A percentile compares a stretch with the other conserved stretches of the same genome.
Evolutionary conservation across 1,284 basidiomycete genomes (phyloP).

Genomic region (Marasmius tenuissimus): DNA sequence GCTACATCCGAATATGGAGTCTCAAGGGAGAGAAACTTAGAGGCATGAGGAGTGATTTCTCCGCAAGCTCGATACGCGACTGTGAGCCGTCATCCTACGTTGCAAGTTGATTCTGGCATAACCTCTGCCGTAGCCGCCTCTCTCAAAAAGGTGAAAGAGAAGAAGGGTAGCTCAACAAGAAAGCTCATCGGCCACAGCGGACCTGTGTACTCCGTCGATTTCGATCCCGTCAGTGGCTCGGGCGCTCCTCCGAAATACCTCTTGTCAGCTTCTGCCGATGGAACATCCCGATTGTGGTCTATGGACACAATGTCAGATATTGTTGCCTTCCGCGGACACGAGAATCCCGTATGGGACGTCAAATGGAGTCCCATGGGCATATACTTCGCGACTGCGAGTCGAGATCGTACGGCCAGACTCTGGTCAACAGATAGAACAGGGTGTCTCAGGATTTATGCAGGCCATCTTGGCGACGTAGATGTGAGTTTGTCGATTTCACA

Average conservation of each 20-base stretch:
- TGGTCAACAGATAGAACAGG: conserved; percentile 95
- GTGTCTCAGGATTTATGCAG: conserved; percentile 91
- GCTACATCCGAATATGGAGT: conserved; percentile 94
- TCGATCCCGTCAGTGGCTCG: conserved; percentile 90
- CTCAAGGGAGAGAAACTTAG: conserved; percentile 90
- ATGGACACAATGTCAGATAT: conserved; percentile 93
- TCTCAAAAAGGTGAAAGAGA: conserved; percentile 70
- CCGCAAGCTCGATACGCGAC: conserved; percentile 66
- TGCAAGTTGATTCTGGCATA: conserved; percentile 7
- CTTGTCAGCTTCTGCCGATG: conserved; percentile 92
- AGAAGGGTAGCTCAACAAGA: conserved; percentile 79
- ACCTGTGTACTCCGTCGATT: conserved; percentile 92
- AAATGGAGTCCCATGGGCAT: conserved; percentile 97
- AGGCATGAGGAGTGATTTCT: conserved; percentile 76
- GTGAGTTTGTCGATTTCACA: conserved; percentile 51
- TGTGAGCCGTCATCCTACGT: conserved; percentile 40
- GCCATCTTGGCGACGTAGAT: conserved; percentile 96
- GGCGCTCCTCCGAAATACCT: conserved; percentile 85
- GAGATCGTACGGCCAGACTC: conserved; percentile 92
- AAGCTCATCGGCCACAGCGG: conserved; percentile 97
- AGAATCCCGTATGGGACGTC: conserved; percentile 98
- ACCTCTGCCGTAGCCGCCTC: conserved; percentile 46
- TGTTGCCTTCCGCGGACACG: conserved; percentile 93
- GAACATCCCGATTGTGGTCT: conserved; percentile 92
- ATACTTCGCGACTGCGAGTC: conserved; percentile 96